Conservation (phyloP, 176 grass and related monocot genomes). For the Oryza coarctata region DNA sequence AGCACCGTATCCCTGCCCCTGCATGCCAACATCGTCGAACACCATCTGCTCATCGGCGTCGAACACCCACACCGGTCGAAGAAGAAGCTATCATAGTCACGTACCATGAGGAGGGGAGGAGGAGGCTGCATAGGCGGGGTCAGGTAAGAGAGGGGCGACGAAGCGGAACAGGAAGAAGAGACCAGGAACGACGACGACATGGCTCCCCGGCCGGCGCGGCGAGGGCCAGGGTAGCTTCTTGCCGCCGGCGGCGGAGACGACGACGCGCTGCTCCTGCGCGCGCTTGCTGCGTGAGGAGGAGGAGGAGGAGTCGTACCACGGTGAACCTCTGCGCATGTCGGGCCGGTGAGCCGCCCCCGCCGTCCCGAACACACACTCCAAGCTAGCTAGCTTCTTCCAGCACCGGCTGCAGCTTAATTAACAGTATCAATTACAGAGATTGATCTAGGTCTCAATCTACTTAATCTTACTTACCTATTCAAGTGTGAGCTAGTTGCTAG, state of each 20-base stretch:
- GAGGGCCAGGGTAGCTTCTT: constrained; percentile 44
- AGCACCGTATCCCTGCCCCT: constrained; percentile 30
- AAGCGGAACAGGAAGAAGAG: constrained; percentile 57
- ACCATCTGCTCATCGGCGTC: not conserved
- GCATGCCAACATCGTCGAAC: not conserved
- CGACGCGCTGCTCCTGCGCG: constrained; percentile 9
- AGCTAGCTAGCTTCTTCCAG: not conserved
- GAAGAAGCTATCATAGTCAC: not conserved
- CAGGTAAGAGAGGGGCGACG: constrained; percentile 53
- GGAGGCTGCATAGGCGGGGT: constrained; percentile 29
- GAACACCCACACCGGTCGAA: too few species aligned
- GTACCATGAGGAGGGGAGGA: not conserved
- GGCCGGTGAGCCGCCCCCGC: constrained; percentile 22
- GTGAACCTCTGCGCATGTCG: constrained; percentile 70
- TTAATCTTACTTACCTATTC: not conserved
- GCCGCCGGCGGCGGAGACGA: constrained; percentile 13
- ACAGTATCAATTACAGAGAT: not conserved
- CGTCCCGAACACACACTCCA: not conserved
- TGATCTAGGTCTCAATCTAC: too few species aligned
- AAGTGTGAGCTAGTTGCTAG: too few species aligned
- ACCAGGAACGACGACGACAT: constrained; percentile 45
- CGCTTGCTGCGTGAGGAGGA: constrained; percentile 39
- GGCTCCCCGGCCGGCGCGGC: constrained; percentile 23
- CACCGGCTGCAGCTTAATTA: not conserved
- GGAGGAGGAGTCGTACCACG: constrained; percentile 10